phyloP scores from a whole-genome alignment of 108 stramenopile genomes.

The Nannochloropsis gaditana region DNA sequence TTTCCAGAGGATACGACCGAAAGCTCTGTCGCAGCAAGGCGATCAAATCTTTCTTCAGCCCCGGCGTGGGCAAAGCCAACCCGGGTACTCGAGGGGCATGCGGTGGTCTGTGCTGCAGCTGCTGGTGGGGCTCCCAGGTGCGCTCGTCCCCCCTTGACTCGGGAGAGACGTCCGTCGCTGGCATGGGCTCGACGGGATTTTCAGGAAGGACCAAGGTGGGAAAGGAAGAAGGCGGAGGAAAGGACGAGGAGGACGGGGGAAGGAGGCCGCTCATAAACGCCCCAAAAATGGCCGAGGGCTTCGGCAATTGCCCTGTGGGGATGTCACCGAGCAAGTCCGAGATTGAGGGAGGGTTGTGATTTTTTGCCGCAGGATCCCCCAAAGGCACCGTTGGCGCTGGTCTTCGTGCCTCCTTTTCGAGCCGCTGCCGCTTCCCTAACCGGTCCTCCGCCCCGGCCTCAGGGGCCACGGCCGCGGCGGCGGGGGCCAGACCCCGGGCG shows the following conservation, averaged over 20 bases:
- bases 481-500: background rate
- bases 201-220: background rate
- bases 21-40: background rate
- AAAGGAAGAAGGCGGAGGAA: background rate
- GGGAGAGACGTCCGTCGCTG: background rate
- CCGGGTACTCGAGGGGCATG: background rate
- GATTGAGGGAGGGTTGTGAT: background rate
- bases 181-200: background rate
- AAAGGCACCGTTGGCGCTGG: background rate
- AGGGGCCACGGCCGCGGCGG: background rate
- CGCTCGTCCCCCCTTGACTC: background rate
- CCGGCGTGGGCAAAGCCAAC: background rate
- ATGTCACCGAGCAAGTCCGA: background rate
- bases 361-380: background rate
- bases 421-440: background rate
- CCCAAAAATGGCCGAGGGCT: background rate
- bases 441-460: background rate
- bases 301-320: background rate
- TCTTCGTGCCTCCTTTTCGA: background rate
- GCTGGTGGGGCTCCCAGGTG: background rate
- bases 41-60: background rate
- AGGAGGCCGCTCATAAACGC: background rate
- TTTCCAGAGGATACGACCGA: background rate
- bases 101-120: background rate
- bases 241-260: background rate